Conservation (phyloP, 2,329 filamentous ascomycete genomes). For the Pseudohalonectria lignicola region DNA sequence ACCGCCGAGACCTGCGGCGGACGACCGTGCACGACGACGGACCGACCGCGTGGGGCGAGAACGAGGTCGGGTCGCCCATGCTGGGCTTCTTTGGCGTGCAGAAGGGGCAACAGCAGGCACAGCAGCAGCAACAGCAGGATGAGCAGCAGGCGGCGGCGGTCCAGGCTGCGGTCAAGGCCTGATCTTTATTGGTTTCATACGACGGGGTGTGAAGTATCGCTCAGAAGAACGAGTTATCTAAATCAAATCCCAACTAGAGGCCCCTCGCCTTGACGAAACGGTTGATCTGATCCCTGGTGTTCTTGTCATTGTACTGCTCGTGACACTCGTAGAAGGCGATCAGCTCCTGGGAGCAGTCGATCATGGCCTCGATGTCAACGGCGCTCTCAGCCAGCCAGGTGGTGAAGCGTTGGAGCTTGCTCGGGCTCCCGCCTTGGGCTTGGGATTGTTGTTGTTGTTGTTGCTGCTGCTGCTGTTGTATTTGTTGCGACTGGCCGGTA, state of each 20-base stretch:
- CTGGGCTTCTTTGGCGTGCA: slow-evolving; percentile 10
- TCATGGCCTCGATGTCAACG: slow-evolving; percentile 72
- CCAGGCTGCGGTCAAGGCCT: no score
- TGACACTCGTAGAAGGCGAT: slow-evolving; percentile 75
- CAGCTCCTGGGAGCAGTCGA: slow-evolving; percentile 84
- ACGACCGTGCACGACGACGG: slow-evolving; percentile 41
- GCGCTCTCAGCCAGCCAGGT: slow-evolving; percentile 79
- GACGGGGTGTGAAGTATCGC: no score
- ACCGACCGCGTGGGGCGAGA: slow-evolving; percentile 24
- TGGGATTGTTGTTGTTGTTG: slow-evolving; percentile 11
- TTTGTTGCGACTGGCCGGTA: not conserved
- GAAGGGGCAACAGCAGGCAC: not conserved
- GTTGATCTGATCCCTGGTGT: slow-evolving; percentile 45
- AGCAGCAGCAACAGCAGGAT: no score
- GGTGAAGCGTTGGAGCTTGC: slow-evolving; percentile 55
- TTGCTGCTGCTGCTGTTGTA: slow-evolving; percentile 4
- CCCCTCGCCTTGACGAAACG: slow-evolving; percentile 47
- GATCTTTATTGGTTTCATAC: no score
- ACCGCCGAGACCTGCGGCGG: slow-evolving; percentile 40
- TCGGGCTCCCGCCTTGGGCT: slow-evolving; percentile 9
- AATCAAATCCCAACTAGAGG: slow-evolving; percentile 28
- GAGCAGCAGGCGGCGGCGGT: no score
- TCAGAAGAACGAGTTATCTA: no score
- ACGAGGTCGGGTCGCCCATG: slow-evolving; percentile 13
- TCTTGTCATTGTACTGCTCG: slow-evolving; percentile 50